These are phyloP conservation scores for Coccomyxa sp. DNA, from an alignment of 139 green algal genomes.

Conservation along the genomic window DNA sequence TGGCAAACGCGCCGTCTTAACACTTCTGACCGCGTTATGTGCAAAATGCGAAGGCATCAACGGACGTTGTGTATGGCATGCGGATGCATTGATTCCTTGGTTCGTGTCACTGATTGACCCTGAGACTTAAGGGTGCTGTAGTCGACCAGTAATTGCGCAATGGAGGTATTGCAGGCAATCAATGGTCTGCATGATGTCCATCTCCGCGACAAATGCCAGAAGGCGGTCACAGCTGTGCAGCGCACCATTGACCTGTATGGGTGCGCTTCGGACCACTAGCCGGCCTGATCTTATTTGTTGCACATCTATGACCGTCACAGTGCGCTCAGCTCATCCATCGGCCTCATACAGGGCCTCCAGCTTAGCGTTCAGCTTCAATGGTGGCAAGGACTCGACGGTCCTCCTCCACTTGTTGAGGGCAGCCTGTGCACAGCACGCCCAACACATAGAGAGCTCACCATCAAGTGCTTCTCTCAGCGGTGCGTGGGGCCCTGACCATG, in stretches of 20 bases:
- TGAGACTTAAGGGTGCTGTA: too few relatives aligned
- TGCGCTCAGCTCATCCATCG: not conserved
- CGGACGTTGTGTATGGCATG: too few relatives aligned
- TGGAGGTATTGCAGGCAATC: conserved; percentile 44
- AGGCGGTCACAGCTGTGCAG: conserved; percentile 31
- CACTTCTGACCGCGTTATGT: too few relatives aligned
- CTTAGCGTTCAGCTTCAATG: conserved; percentile 90
- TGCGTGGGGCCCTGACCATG: too few relatives aligned
- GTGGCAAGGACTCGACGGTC: conserved; percentile 90
- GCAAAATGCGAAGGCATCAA: too few relatives aligned
- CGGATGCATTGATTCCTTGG: too few relatives aligned
- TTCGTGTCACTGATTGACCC: too few relatives aligned
- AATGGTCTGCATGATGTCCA: conserved; percentile 20
- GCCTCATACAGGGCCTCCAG: conserved; percentile 33
- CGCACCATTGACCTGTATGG: conserved; percentile 46
- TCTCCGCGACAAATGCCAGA: conserved; percentile 31
- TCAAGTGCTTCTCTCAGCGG: too few relatives aligned
- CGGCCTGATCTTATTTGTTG: not conserved
- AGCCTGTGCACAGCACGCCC: too few relatives aligned
- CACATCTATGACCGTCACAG: not conserved
- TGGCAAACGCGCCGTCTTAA: too few relatives aligned
- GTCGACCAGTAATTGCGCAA: too few relatives aligned
- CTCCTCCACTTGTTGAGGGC: conserved; percentile 83
- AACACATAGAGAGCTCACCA: too few relatives aligned
- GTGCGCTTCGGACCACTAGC: not conserved